phyloP scores from a whole-genome alignment of 2,329 filamentous ascomycete genomes.

The Cordyceps cateniannulata region DNA sequence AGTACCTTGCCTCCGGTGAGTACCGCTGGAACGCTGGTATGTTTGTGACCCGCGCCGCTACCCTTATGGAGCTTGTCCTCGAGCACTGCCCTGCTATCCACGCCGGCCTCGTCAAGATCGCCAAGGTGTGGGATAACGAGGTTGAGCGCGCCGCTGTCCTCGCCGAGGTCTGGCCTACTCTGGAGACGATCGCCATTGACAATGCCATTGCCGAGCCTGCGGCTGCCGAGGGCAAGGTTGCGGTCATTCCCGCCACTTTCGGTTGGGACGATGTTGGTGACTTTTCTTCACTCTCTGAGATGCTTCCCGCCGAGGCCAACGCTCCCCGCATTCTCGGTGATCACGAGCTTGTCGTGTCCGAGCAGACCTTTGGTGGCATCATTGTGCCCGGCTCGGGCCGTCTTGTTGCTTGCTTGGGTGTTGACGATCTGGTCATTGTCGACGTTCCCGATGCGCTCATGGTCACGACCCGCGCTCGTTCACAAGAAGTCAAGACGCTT shows the following conservation, averaged over 20 bases:
- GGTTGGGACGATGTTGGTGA: slow-evolving; percentile 24
- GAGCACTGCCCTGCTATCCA: slow-evolving; percentile 20
- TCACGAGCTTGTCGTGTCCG: slow-evolving; percentile 19
- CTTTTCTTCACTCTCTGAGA: slow-evolving; percentile 22
- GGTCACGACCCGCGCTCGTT: slow-evolving; percentile 22
- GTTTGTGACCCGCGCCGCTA: slow-evolving; percentile 22
- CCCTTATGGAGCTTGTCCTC: slow-evolving; percentile 21
- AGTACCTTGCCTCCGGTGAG: slow-evolving; percentile 21
- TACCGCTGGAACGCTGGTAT: slow-evolving; percentile 24
- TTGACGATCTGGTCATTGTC: slow-evolving; percentile 22
- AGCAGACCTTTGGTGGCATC: slow-evolving; percentile 21
- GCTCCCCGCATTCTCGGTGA: slow-evolving; percentile 20
- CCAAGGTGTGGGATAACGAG: slow-evolving; percentile 21
- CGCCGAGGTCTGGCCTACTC: slow-evolving; percentile 19
- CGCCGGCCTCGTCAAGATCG: slow-evolving; percentile 18
- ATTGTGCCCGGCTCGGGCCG: slow-evolving; percentile 21
- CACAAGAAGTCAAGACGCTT: slow-evolving; percentile 22
- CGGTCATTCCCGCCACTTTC: slow-evolving; percentile 22
- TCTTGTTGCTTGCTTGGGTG: slow-evolving; percentile 21
- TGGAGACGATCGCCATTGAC: slow-evolving; percentile 22
- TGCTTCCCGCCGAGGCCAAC: slow-evolving; percentile 22
- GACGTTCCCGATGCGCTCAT: slow-evolving; percentile 22
- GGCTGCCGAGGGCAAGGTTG: slow-evolving; percentile 21
- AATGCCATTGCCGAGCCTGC: slow-evolving; percentile 23
- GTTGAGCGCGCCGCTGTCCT: slow-evolving; percentile 16